Evolutionary conservation across 2,329 filamentous ascomycete genomes (phyloP).

Genomic region (Xylaria sp.): DNA sequence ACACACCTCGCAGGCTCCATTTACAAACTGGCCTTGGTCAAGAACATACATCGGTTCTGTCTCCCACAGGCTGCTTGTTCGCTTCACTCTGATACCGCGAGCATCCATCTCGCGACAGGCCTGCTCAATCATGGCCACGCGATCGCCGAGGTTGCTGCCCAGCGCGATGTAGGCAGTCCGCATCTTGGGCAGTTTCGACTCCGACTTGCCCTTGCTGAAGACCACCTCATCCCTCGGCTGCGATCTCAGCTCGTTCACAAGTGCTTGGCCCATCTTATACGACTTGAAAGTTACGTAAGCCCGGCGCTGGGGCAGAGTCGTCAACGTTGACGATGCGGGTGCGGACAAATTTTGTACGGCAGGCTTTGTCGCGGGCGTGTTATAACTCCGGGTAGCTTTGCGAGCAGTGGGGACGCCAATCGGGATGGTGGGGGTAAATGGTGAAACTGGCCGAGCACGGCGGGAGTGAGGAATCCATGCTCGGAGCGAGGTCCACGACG

Average conservation of each 20-base stretch:
- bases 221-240: slow-evolving; percentile 17
- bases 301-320: slow-evolving; percentile 5
- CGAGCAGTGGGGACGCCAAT: neutral
- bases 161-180: slow-evolving; percentile 73
- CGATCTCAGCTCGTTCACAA: slow-evolving; percentile 18
- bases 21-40: slow-evolving; percentile 83
- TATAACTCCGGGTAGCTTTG: slow-evolving; percentile 3
- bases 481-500: slow-evolving; percentile 22
- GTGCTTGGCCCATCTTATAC: slow-evolving; percentile 24
- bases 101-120: slow-evolving; percentile 74
- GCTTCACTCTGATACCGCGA: slow-evolving; percentile 64
- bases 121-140: slow-evolving; percentile 75
- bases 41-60: slow-evolving; percentile 95
- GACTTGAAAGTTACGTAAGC: slow-evolving; percentile 17
- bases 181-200: slow-evolving; percentile 23
- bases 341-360: neutral
- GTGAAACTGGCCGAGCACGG: slow-evolving; percentile 20
- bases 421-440: slow-evolving; percentile 4
- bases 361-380: neutral
- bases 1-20: slow-evolving; percentile 81
- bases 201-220: slow-evolving; percentile 26
- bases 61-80: slow-evolving; percentile 88
- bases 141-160: slow-evolving; percentile 87
- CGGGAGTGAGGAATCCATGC: slow-evolving; percentile 28
- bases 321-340: neutral